Evolutionary conservation across 176 grass and related monocot species (phyloP), one percentile per base, ranked within the genome.

Genomic region (Avena insularis): DNA sequence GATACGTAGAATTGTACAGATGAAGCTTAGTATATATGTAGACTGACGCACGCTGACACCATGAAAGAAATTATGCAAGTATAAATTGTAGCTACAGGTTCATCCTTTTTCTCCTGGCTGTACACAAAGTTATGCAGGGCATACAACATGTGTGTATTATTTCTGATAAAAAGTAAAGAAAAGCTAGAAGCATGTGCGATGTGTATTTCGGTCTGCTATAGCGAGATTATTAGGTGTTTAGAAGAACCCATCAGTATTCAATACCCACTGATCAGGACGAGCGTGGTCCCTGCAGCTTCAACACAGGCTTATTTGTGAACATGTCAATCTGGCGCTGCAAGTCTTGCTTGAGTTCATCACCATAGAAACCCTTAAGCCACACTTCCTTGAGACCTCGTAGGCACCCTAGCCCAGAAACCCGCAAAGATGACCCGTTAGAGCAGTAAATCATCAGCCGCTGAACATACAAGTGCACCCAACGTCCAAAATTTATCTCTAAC

Each of bases 381-480:
- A 67, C 64, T 67, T 67, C 64, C 29, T 67, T 67, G 6, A 67
- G 27, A 35, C 13, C 64, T 8, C 0, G 0, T 35, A 67, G 64
- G 16, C 0, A 2, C 27, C 0, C 0, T 8, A 67, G 64, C 64
- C 64, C 64, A 67, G 29, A 35, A 67, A 67, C 2, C 13, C 2
- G 13, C 13, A 67, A 15, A 16, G 29, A 67, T 67, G 64, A 67
- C 5, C 64, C 64, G 3, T 5, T 35, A 16, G 64, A 67, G 64
- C 64, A 67, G 64, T 13, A 13, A 67, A 67, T 13, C 29, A 35
- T 27, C 64, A 33, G 63, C 4, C 2, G 63, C 63, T 66, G 27
- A 66, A 16, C 63, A 33, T 7, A 0, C 12, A 66, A 1, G 0
- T 1, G 0, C 63, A 65, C 63, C 63, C 63, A 33, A 0, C 0